These are phyloP conservation scores for Termitomyces sp. DNA, from an alignment of 768 basidiomycete genomes.

Conservation along the genomic window DNA sequence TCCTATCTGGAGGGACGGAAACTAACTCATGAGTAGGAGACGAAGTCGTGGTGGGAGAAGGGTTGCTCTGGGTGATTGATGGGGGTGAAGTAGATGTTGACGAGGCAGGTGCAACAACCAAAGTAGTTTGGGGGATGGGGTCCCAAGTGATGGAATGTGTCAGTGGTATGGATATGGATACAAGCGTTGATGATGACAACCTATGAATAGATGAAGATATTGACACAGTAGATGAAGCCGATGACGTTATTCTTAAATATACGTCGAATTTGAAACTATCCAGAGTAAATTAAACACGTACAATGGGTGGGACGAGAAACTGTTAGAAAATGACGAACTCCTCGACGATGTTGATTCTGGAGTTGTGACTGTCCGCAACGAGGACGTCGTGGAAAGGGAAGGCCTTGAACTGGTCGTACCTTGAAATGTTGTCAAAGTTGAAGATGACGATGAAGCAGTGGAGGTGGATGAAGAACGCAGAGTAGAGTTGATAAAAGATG, in stretches of 20 bases:
- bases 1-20: background rate
- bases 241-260: background rate
- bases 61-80: background rate
- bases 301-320: background rate
- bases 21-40: slow-evolving; percentile 9
- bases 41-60: slow-evolving; percentile 2
- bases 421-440: background rate
- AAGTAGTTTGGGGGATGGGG: slow-evolving; percentile 4
- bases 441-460: background rate
- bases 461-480: background rate
- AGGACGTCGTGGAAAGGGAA: background rate
- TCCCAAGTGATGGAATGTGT: background rate
- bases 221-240: background rate
- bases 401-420: background rate
- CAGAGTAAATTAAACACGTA: background rate
- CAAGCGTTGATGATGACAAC: background rate
- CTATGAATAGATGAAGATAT: background rate
- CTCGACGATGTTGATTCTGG: background rate
- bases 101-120: background rate
- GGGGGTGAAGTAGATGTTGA: background rate
- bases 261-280: background rate
- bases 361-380: background rate
- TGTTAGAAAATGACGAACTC: background rate
- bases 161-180: background rate
- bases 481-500: background rate